A percentile compares a stretch with the other conserved stretches of the same genome.
phyloP scores from a whole-genome alignment of 2,329 filamentous ascomycete species.

The Trichoderma guizhouense region DNA sequence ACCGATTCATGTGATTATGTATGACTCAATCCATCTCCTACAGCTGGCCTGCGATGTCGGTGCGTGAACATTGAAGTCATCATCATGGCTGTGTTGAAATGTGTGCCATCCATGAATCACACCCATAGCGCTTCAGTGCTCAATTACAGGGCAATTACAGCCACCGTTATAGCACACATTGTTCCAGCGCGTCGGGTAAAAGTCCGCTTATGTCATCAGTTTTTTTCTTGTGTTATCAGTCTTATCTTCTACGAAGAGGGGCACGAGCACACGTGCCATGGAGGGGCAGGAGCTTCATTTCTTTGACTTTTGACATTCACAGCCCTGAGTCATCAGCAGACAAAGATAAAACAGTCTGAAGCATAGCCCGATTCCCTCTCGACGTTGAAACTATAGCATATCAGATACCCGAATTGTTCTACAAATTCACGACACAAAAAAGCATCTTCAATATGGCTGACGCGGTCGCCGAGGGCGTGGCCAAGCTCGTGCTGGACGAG shows the following conservation, averaged over 20 bases:
- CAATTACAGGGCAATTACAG: not conserved
- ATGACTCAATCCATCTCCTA: not conserved
- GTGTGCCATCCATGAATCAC: not conserved
- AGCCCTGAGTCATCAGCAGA: not conserved
- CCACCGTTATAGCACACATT: not conserved
- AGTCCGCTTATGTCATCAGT: not conserved
- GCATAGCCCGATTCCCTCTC: not conserved
- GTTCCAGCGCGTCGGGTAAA: not conserved
- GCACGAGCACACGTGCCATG: not conserved
- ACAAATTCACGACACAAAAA: not conserved
- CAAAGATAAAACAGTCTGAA: not conserved
- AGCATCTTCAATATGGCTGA: constrained; percentile 7
- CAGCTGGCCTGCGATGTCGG: not conserved
- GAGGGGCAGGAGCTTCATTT: not conserved
- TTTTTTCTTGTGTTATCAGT: not conserved
- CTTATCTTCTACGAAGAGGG: not conserved
- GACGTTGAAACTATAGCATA: not conserved
- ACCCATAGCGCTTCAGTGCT: not conserved
- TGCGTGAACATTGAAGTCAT: not conserved
- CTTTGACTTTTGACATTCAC: not conserved
- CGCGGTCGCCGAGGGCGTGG: constrained; percentile 10
- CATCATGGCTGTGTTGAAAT: not conserved
- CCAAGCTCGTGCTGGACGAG: constrained; percentile 60
- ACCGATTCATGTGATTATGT: not conserved
- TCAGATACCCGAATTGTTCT: not conserved